Percentiles rank a stretch among this genome's conserved stretches.
These are phyloP conservation scores for Pythium insidiosum DNA, from an alignment of 352 stramenopile genomes.

Conservation along the genomic window DNA sequence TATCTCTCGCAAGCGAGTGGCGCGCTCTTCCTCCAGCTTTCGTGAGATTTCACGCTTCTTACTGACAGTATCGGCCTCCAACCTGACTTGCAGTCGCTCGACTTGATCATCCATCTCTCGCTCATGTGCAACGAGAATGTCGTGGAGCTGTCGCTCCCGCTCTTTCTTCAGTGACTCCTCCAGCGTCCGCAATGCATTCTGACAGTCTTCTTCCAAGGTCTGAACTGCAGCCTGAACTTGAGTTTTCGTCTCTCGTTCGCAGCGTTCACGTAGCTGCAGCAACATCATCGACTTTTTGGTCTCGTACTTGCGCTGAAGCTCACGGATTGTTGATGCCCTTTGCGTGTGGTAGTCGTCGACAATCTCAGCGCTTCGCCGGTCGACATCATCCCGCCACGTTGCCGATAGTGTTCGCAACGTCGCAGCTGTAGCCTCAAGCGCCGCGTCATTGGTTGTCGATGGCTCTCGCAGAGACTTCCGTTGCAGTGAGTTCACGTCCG, in stretches of 20 bases:
- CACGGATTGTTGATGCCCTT: conserved; percentile 24
- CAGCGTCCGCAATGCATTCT: conserved; percentile 18
- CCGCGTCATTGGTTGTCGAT: conserved; percentile 10
- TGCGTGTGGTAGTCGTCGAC: conserved; percentile 19
- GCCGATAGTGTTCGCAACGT: conserved; percentile 25
- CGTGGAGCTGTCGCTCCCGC: conserved; percentile 22
- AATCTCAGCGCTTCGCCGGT: conserved; percentile 19
- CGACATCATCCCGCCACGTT: conserved; percentile 28
- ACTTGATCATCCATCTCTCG: conserved; percentile 27
- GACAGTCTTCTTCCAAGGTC: conserved; percentile 30
- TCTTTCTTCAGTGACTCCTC: conserved; percentile 20
- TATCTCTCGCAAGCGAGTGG: conserved; percentile 18
- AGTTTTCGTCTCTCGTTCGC: conserved; percentile 41
- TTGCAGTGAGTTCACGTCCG: neutral
- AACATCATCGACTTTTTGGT: conserved; percentile 52
- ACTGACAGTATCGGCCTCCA: conserved; percentile 26
- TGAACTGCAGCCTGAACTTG: conserved; percentile 17
- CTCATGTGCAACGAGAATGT: conserved; percentile 27
- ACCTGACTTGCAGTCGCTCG: conserved; percentile 23
- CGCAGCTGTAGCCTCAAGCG: conserved; percentile 21
- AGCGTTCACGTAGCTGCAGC: conserved; percentile 33
- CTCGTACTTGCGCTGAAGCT: conserved; percentile 54
- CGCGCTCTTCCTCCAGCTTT: conserved; percentile 29
- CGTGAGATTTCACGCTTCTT: conserved; percentile 22
- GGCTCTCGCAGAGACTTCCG: neutral